Evolutionary conservation across 768 basidiomycete genomes (phyloP).

Genomic region (Fomitopsis pulvina): DNA sequence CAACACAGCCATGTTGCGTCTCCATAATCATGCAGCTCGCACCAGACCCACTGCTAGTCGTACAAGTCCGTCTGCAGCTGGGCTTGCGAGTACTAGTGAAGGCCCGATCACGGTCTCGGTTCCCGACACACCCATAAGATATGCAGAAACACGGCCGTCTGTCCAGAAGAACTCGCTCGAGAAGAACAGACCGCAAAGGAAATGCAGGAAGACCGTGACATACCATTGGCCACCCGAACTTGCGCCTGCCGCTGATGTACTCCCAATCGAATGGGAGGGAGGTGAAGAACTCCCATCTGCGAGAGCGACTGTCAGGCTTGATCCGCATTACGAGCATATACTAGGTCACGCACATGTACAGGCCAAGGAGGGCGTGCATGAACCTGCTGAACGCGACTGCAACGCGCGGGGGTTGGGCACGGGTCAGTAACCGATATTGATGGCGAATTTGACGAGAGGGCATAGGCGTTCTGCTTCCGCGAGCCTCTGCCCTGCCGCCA

Average conservation of each 20-base stretch:
- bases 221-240: slow-evolving; percentile 43
- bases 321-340: neutral
- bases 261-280: slow-evolving; percentile 38
- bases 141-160: neutral
- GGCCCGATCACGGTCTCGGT: too few species aligned
- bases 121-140: neutral
- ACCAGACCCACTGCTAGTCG: too few species aligned
- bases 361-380: slow-evolving; percentile 37
- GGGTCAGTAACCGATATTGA: neutral
- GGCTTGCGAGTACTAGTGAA: too few species aligned
- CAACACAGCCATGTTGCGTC: too few species aligned
- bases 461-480: neutral
- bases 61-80: too few species aligned
- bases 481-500: neutral
- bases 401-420: slow-evolving; percentile 1
- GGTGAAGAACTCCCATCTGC: slow-evolving; percentile 38
- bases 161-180: neutral
- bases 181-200: neutral
- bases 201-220: too few species aligned
- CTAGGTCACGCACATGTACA: slow-evolving; percentile 35
- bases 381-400: slow-evolving; percentile 33
- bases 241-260: slow-evolving; percentile 32
- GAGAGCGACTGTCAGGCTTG: neutral
- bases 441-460: neutral
- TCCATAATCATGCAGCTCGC: too few species aligned